Evolutionary conservation across 257 asterid species (phyloP).

Genomic region (Solanum tacnaense): DNA sequence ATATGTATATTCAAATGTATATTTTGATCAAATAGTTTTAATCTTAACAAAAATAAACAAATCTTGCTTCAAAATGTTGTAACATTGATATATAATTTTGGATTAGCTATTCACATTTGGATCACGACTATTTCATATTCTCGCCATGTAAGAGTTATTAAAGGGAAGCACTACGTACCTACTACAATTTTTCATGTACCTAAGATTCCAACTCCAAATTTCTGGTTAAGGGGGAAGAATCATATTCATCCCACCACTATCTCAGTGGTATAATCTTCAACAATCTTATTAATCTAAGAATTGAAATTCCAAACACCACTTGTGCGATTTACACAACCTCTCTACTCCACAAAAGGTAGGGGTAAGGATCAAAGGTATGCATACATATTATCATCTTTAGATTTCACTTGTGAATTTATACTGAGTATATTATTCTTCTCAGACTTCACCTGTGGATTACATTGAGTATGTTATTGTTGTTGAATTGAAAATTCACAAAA

Average conservation of each 20-base stretch:
- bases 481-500: not conserved
- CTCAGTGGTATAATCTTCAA: not conserved
- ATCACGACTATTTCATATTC: not conserved
- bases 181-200: too few relatives aligned
- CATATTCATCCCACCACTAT: not conserved
- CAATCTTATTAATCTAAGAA: not conserved
- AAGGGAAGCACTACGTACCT: not conserved
- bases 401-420: not conserved
- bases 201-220: not conserved
- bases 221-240: not conserved
- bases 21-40: not conserved
- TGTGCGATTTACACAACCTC: not conserved
- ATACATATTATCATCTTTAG: not conserved
- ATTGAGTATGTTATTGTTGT: not conserved
- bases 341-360: not conserved
- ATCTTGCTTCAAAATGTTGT: not conserved
- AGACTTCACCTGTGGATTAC: not conserved
- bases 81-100: not conserved
- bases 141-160: not conserved
- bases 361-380: too few relatives aligned
- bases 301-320: not conserved
- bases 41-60: not conserved
- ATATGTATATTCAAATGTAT: not conserved
- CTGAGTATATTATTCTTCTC: rapidly evolving
- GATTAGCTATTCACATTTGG: not conserved